These are phyloP conservation scores for Wickerhamia fluorescens DNA, from an alignment of 805 yeast species.

Conservation along the genomic window DNA sequence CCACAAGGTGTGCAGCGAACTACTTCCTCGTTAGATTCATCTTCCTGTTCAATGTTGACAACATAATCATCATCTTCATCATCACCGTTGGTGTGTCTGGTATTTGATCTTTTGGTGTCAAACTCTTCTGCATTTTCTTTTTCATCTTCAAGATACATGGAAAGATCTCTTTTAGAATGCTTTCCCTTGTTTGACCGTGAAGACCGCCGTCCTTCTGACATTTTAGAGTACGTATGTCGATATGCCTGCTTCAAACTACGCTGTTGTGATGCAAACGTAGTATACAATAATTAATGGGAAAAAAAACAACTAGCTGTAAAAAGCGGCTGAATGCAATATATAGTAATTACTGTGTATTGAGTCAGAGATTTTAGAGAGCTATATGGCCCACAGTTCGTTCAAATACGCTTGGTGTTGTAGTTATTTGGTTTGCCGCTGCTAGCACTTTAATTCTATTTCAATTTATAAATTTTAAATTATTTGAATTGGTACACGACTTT, in stretches of 20 bases:
- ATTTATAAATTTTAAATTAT: too few relatives aligned
- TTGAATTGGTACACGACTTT: too few relatives aligned
- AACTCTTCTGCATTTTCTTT: slow-evolving; percentile 8
- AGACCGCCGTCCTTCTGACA: slow-evolving; percentile 29
- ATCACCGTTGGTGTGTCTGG: slow-evolving; percentile 1
- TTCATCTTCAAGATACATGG: slow-evolving; percentile 7
- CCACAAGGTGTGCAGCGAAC: slow-evolving; percentile 61
- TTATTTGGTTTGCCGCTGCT: too few relatives aligned
- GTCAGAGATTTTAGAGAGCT: too few relatives aligned
- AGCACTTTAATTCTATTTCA: too few relatives aligned
- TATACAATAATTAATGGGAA: too few relatives aligned
- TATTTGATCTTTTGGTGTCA: slow-evolving; percentile 2
- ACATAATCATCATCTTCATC: slow-evolving; percentile 9
- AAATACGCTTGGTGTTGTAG: too few relatives aligned
- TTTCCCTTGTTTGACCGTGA: slow-evolving; percentile 34
- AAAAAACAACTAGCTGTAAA: too few relatives aligned
- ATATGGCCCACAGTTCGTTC: too few relatives aligned
- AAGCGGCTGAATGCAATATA: too few relatives aligned
- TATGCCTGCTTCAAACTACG: not conserved
- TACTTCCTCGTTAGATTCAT: slow-evolving; percentile 31
- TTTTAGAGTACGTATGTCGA: slow-evolving; percentile 1
- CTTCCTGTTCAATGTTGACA: slow-evolving; percentile 3
- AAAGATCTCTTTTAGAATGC: slow-evolving; percentile 24
- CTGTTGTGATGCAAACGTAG: too few relatives aligned
- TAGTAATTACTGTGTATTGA: too few relatives aligned